Percentiles rank a stretch among this genome's conserved stretches.
These are phyloP conservation scores for Metschnikowia gruessii DNA, from an alignment of 805 yeast genomes.

Conservation along the genomic window DNA sequence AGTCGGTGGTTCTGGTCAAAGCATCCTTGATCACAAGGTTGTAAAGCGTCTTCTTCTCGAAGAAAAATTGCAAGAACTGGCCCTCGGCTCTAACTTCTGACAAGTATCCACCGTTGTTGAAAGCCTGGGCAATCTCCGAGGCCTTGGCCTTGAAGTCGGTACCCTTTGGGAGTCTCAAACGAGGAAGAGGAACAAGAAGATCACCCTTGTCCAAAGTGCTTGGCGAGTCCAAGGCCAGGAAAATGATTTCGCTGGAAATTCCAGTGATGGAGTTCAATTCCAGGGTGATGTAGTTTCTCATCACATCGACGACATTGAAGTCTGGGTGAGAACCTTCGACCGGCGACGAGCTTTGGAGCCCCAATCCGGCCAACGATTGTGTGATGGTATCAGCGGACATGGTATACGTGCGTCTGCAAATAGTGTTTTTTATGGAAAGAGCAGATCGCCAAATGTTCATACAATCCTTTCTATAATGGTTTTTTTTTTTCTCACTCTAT, in stretches of 20 bases:
- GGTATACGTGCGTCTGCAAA: constrained; percentile 9
- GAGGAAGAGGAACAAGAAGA: constrained; percentile 86
- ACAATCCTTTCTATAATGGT: background rate
- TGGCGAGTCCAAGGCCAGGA: constrained; percentile 86
- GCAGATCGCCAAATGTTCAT: constrained; percentile 13
- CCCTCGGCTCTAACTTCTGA: constrained; percentile 78
- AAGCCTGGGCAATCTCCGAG: constrained; percentile 69
- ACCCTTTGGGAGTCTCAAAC: constrained; percentile 67
- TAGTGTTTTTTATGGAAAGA: constrained; percentile 1
- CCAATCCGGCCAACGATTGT: constrained; percentile 34
- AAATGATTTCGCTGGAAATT: constrained; percentile 66
- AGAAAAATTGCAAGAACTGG: constrained; percentile 86
- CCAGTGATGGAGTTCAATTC: constrained; percentile 73
- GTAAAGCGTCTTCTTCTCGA: constrained; percentile 62
- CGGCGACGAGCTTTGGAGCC: constrained; percentile 30
- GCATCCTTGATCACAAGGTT: constrained; percentile 68
- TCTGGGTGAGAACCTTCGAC: constrained; percentile 67
- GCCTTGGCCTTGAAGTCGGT: constrained; percentile 76
- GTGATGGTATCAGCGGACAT: constrained; percentile 32
- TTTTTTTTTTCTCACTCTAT: constrained; percentile 1
- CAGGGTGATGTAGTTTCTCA: constrained; percentile 84
- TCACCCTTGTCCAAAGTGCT: constrained; percentile 88
- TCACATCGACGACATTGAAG: constrained; percentile 77
- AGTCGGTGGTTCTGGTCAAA: constrained; percentile 55
- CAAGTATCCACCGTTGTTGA: constrained; percentile 70